Percentiles rank a stretch among this genome's conserved stretches.
Evolutionary conservation across 352 stramenopile genomes (phyloP).

Genomic region (Globisporangium lucens): DNA sequence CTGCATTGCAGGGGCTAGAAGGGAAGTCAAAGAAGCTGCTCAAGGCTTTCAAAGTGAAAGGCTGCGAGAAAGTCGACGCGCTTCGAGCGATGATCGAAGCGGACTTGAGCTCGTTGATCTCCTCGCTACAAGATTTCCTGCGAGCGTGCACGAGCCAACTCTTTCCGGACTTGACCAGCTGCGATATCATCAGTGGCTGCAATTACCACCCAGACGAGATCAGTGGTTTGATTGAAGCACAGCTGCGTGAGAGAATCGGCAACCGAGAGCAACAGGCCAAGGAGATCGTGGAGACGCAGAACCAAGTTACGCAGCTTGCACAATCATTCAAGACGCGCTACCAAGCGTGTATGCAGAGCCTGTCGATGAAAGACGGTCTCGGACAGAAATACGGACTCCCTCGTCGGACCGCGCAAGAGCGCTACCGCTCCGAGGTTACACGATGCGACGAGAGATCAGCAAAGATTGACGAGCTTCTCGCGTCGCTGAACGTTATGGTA

Average conservation of each 20-base stretch:
- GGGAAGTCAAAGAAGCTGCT: constrained; percentile 76
- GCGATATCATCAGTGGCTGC: constrained; percentile 63
- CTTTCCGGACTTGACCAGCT: constrained; percentile 59
- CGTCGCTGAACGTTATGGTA: constrained; percentile 42
- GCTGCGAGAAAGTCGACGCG: constrained; percentile 21
- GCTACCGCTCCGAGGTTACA: constrained; percentile 79
- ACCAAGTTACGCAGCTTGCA: constrained; percentile 27
- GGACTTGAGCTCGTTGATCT: constrained; percentile 32
- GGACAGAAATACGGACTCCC: constrained; percentile 88
- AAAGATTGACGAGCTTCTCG: constrained; percentile 63
- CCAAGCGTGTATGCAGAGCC: constrained; percentile 63
- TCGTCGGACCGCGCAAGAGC: constrained; percentile 77
- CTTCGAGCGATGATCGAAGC: constrained; percentile 27
- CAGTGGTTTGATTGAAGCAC: constrained; percentile 37
- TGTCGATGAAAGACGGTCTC: constrained; percentile 88
- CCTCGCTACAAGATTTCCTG: constrained; percentile 50
- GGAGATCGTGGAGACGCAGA: constrained; percentile 32
- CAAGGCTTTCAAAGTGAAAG: constrained; percentile 37
- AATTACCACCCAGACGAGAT: constrained; percentile 87
- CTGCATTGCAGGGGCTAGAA: constrained; percentile 81
- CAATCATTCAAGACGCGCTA: constrained; percentile 67
- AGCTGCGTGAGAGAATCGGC: constrained; percentile 32
- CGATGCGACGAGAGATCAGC: constrained; percentile 65
- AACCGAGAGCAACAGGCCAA: constrained; percentile 34
- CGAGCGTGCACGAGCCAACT: constrained; percentile 48